Base-by-base conservation (phyloP, 805 yeast genomes). In the Phaffomyces thermotolerans region DNA sequence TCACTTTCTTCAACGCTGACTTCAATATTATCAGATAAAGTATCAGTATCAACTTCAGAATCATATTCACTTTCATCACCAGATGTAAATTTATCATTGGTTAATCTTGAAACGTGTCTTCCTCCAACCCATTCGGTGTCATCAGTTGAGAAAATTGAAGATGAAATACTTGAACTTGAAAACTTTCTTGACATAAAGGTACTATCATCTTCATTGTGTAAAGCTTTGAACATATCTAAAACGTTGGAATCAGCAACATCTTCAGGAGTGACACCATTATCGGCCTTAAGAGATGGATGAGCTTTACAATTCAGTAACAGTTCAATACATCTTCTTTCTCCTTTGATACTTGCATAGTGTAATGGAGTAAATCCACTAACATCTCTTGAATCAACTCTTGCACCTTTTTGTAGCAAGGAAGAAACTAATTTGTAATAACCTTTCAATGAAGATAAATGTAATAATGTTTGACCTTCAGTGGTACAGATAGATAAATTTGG, bases 401-500 rank as follows among this genome's bases (percentile, higher is more conserved):
- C 81, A 33, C 81, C 82, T 34, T 66, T 77, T 40, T 73, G 78
- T 4, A 90, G 66, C 55, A 93, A 71, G 24, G 80, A 80, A 22
- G 74, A 66, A 15, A 78, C 75, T 43, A 93, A 69, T 30, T 73
- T 71, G 35, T 66, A 61, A 54, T 86, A 85, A 18, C 91, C 91
- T 57, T 82, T 79, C 46, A 85, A 60, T 10, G 89, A 74, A 2
- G 98, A 89, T 48, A 93, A 70, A 63, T 93, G 99, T 41, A 93
- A 66, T 71, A 93, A 70, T 0, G 95, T 81, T 60, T 93, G 96
- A 14, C 96, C 95, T 57, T 86, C 86, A 25, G 65, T 50, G 46
- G 90, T 93, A 54, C 89, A 79, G 51, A 89, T 71, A 24, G 87
- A 88, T 79, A 93, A 77, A 57, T 88, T 86, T 18, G 91, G 86